phyloP scores from a whole-genome alignment of 1,284 basidiomycete species.

The Acaromyces ingoldii region DNA sequence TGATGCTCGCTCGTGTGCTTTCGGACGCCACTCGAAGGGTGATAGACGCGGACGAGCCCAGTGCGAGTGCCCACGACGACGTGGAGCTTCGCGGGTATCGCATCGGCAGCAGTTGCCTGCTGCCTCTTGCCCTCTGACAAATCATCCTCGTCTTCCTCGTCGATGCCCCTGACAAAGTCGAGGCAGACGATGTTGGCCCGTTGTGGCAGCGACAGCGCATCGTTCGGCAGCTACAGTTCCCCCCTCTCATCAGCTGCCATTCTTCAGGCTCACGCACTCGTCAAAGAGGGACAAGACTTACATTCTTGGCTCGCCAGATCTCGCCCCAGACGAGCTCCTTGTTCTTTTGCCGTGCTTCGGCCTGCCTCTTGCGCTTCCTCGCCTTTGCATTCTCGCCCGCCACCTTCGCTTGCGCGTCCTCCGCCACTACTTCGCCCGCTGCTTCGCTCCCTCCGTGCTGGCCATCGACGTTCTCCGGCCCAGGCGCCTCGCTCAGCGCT shows the following conservation, averaged over 20 bases:
- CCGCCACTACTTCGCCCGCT: neutral
- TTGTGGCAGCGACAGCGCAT: constrained; percentile 29
- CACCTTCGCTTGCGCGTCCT: constrained; percentile 13
- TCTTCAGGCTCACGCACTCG: neutral
- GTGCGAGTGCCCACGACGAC: too few species aligned
- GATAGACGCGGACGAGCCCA: too few species aligned
- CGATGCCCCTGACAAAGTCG: too few species aligned
- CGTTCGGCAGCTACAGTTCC: constrained; percentile 24
- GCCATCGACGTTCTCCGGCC: neutral
- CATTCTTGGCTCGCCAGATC: constrained; percentile 39
- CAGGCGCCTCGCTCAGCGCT: neutral
- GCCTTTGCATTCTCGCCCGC: constrained; percentile 22
- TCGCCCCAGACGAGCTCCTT: constrained; percentile 35
- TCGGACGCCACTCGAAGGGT: too few species aligned
- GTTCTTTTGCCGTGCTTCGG: constrained; percentile 26
- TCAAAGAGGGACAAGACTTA: constrained; percentile 6
- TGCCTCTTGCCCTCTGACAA: too few species aligned
- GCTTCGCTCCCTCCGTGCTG: neutral
- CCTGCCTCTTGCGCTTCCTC: constrained; percentile 34
- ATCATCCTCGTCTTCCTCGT: too few species aligned
- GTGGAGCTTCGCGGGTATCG: too few species aligned
- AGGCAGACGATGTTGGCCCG: constrained; percentile 29
- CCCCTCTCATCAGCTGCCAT: neutral
- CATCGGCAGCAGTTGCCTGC: too few species aligned
- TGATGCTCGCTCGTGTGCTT: neutral